A percentile compares a stretch with the other conserved stretches of the same genome.
Evolutionary conservation across 176 grass and related monocot genomes (phyloP).

Genomic region (Pontederia paniculata): DNA sequence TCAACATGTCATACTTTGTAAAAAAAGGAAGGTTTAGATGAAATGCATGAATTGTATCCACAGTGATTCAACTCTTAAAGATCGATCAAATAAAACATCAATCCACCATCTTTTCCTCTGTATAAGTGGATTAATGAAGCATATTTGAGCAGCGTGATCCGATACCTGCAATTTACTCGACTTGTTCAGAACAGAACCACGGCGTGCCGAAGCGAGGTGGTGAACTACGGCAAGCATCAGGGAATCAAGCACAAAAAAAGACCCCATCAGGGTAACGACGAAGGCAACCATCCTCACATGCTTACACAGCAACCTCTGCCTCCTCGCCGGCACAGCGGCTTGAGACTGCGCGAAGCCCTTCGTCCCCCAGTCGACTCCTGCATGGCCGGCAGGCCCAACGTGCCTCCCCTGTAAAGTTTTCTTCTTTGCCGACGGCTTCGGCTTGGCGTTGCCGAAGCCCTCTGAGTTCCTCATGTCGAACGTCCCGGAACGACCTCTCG

Average conservation of each 20-base stretch:
- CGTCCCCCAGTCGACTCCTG: not conserved
- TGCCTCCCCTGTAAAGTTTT: too few relatives aligned
- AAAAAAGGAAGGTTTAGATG: too few relatives aligned
- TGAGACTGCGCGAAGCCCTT: slow-evolving; percentile 36
- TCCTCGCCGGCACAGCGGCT: slow-evolving; percentile 21
- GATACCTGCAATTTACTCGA: slow-evolving; percentile 46
- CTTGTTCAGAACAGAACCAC: slow-evolving; percentile 22
- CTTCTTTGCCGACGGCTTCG: too few relatives aligned
- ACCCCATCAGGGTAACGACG: slow-evolving; percentile 46
- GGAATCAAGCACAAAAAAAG: slow-evolving; percentile 59
- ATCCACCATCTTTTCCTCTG: not conserved
- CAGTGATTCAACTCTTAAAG: too few relatives aligned
- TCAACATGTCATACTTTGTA: too few relatives aligned
- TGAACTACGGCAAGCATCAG: slow-evolving; percentile 66
- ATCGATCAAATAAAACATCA: slow-evolving; percentile 8
- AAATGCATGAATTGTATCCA: too few relatives aligned
- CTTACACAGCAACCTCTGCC: slow-evolving; percentile 33
- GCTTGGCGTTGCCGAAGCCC: too few relatives aligned
- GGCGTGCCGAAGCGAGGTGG: slow-evolving; percentile 36
- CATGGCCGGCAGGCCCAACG: not conserved
- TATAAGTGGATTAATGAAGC: not conserved
- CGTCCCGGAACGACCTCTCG: too few relatives aligned
- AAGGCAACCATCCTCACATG: slow-evolving; percentile 46
- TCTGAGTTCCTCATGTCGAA: too few relatives aligned
- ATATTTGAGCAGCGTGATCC: not conserved